Evolutionary conservation across 2,329 filamentous ascomycete genomes (phyloP), one percentile per base, ranked within the genome.

Genomic region (Calonectria pseudoturangicola): DNA sequence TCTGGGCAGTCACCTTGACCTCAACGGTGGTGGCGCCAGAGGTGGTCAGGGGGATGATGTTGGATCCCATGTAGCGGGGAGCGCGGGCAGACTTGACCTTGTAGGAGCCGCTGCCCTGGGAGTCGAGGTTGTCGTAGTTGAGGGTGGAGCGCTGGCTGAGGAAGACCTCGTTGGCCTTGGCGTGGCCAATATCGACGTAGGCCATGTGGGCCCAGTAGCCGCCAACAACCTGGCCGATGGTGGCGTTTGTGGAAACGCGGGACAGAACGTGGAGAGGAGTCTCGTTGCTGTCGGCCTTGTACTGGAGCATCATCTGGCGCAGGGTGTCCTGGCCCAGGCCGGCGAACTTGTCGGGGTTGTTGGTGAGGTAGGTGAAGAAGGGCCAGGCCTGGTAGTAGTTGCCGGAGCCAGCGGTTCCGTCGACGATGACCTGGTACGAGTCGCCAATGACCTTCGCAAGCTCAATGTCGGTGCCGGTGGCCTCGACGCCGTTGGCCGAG

Each of bases 311-410:
- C 25, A 89, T 77, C 50, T 87, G 83, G 27, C 82, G 84, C 41
- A 89, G 79, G 41, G 85, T 84, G 16, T 84, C 83, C 54, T 81
- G 80, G 13, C 87, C 86, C 2, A 88, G 75, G 36, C 83, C 86
- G 41, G 77, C 73, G 67, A 84, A 85, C 28, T 83, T 78, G 75
- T 89, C 87, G 0, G 84, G 87, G 78, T 89, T 89, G 74, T 86
- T 84, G 47, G 85, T 85, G 65, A 89, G 79, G 77, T 88, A 89
- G 1, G 84, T 79, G 39, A 89, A 77, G 73, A 89, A 88, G 0
- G 88, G 88, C 87, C 87, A 89, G 3, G 87, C 85, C 72, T 89
- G 82, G 80, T 89, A 89, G 77, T 89, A 87, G 79, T 89, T 89
- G 15, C 85, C 87, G 2, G 81, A 79, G 39, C 80, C 77, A 0